These are phyloP conservation scores for Physcomitrellopsis africana DNA, from an alignment of 225 moss, liverwort and hornwort genomes.

Conservation along the genomic window DNA sequence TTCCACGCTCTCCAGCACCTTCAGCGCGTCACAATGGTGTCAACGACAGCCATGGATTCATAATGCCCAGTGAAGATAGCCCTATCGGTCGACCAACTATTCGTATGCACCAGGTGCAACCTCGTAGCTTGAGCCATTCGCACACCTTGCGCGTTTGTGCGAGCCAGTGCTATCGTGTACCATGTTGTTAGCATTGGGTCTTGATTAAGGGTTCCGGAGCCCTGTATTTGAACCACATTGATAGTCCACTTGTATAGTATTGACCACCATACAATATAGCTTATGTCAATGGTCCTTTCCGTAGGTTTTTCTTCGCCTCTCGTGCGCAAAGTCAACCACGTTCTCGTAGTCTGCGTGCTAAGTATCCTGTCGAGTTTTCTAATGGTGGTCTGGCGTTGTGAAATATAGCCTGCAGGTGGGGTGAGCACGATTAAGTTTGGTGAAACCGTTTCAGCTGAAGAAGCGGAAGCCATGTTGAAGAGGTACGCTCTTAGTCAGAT, in stretches of 20 bases:
- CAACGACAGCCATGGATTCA: conserved; percentile 91
- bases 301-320: background rate
- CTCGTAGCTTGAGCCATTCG: background rate
- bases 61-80: conserved; percentile 78
- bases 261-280: background rate
- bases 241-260: background rate
- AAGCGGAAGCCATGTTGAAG: conserved; percentile 56
- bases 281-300: too few species aligned
- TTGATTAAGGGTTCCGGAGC: background rate
- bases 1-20: conserved; percentile 41
- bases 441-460: conserved; percentile 61
- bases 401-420: conserved; percentile 74
- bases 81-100: conserved; percentile 65
- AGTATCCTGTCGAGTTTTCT: background rate
- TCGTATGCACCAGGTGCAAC: conserved; percentile 90
- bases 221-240: background rate
- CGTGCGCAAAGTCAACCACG: background rate
- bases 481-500: conserved; percentile 37
- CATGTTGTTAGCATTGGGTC: background rate
- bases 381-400: conserved; percentile 8
- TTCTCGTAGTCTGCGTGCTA: background rate
- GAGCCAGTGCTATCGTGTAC: conserved; percentile 1
- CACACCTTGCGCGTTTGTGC: background rate
- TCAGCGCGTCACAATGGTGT: conserved; percentile 75
- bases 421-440: conserved; percentile 62